Base-by-base conservation (phyloP, 2,329 filamentous ascomycete genomes). In the Beauveria medogensis region DNA sequence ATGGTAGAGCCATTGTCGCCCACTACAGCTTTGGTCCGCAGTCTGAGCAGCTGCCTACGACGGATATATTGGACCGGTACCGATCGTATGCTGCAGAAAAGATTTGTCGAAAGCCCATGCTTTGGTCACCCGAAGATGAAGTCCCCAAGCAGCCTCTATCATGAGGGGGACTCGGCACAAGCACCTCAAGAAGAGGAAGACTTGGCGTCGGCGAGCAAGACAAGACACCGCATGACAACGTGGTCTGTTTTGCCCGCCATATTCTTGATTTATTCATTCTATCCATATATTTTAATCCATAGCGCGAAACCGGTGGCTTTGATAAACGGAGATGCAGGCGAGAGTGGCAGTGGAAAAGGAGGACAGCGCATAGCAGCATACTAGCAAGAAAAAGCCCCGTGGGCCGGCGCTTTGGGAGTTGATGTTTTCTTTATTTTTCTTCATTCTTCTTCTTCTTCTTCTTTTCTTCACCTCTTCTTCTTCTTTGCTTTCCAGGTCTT, bases 61-160 rank as follows among this genome's bases (percentile, higher is more conserved):
- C 82, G 0, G 82, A 85, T 65, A 71, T 84, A 18, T 69, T 85
- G 9, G 74, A 78, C 43, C 73, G 82, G 37, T 85, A 83, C 66
- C 74, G 76, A 16, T 73, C 75, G 2, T 84, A 80, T 69, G 82
- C 82, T 0, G 71, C 75, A 43, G 80, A 84, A 65, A 76, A 74
- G 24, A 75, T 82, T 18, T 85, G 82, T 62, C 55, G 60, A 9
- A 57, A 62, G 0, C 68, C 68, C 7, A 71, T 72, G 69, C 59
- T 73, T 3, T 72, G 71, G 71, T 63, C 60, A 4, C 69, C 67
- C 2, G 59, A 63, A 2, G 62, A 67, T 1, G 44, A 57, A 18
- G 14, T 28, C 18, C 10, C 54, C 20, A 57, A 50, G 30, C 43
- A 24, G 28, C 44, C 46, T 3, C 20, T 20, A 6, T 48, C 16